phyloP scores from a whole-genome alignment of 2,329 filamentous ascomycete species.

The Fusarium sp. region DNA sequence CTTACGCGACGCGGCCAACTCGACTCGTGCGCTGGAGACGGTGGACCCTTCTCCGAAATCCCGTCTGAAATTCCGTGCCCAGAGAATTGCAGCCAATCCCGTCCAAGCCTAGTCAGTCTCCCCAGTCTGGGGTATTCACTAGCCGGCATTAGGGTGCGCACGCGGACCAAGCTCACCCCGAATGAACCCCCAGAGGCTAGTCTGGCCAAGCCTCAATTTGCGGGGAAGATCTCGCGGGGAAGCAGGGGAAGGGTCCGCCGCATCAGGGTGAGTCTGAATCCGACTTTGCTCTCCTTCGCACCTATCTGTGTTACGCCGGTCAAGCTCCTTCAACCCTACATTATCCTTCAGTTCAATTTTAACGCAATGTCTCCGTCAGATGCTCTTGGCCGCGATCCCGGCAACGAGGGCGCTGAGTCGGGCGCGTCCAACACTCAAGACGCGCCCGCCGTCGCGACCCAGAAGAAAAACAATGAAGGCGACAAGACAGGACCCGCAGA shows the following conservation, averaged over 20 bases:
- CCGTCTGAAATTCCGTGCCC: conserved; percentile 17
- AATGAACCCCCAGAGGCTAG: not conserved
- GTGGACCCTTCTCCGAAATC: conserved; percentile 6
- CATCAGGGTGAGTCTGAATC: not conserved
- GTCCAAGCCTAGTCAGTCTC: not conserved
- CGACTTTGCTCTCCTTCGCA: not conserved
- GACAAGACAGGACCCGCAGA: not conserved
- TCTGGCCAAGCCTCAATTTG: not conserved
- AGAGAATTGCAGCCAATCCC: not conserved
- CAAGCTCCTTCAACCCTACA: not conserved
- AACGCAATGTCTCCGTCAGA: conserved; percentile 7
- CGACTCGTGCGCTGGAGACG: too few species aligned
- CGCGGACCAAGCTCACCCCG: not conserved
- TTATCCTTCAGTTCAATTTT: not conserved
- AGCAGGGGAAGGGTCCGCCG: not conserved
- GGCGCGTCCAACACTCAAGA: not conserved
- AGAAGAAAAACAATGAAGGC: not conserved
- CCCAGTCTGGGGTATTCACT: not conserved
- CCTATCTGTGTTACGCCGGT: not conserved
- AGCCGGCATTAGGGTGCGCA: not conserved
- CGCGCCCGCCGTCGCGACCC: not conserved
- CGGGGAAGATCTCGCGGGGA: conserved; percentile 16
- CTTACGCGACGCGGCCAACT: not conserved
- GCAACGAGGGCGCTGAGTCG: not conserved
- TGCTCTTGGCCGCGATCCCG: not conserved